Conservation (phyloP, 106 monocot species). For the Dioscorea dumetorum region DNA sequence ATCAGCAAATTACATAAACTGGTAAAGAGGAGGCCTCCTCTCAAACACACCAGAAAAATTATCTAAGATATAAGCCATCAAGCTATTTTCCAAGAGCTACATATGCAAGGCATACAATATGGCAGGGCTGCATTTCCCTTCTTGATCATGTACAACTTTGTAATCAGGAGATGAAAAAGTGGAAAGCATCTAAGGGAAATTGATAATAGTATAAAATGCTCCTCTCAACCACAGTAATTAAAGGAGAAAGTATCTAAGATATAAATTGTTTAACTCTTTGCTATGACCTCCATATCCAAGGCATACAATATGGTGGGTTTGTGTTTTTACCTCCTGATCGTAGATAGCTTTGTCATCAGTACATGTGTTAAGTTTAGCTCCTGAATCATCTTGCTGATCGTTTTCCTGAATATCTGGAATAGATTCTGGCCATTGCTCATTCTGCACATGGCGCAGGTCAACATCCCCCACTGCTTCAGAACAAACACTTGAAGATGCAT, state of each 20-base stretch:
- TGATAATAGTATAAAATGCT: not conserved
- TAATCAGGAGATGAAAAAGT: no score
- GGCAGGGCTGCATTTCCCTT: no score
- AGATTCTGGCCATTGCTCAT: slow-evolving; percentile 2
- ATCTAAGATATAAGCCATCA: no score
- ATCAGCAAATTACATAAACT: not conserved
- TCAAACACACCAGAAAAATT: no score
- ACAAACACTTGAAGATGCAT: slow-evolving; percentile 8
- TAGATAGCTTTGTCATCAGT: slow-evolving; percentile 9
- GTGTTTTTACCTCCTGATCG: slow-evolving; percentile 24
- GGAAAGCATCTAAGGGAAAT: no score
- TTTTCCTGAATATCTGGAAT: slow-evolving; percentile 9
- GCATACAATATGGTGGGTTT: not conserved
- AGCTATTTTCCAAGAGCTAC: no score
- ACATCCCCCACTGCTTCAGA: slow-evolving; percentile 7
- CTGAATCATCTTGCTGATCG: not conserved
- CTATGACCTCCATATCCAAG: not conserved
- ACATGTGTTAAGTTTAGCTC: not conserved
- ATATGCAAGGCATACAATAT: no score
- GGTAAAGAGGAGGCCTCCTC: not conserved
- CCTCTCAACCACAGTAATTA: not conserved
- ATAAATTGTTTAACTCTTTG: not conserved
- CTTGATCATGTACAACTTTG: no score
- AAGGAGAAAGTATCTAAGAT: not conserved
- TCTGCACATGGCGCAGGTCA: not conserved